Conservation (phyloP, 2,329 filamentous ascomycete genomes). For the Colletotrichum godetiae region DNA sequence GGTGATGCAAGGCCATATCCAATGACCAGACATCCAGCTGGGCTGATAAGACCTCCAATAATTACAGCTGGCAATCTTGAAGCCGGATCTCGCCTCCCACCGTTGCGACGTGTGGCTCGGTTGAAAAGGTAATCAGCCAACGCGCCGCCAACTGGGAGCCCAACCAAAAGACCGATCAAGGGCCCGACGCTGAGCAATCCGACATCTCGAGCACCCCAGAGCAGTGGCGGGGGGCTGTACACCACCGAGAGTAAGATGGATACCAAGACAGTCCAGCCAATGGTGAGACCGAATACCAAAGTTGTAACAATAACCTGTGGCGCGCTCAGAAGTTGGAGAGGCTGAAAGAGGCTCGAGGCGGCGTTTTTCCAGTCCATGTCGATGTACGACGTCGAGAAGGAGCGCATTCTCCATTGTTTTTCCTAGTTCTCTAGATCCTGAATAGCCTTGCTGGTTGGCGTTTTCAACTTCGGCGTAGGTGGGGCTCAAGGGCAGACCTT, state of each 20-base stretch:
- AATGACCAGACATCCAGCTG: constrained; percentile 35
- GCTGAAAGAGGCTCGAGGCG: neutral
- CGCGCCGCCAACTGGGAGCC: constrained; percentile 25
- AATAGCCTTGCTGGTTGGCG: neutral
- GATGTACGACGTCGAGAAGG: constrained; percentile 20
- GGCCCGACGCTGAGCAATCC: constrained; percentile 25
- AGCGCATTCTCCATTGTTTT: constrained; percentile 26
- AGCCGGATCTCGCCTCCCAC: constrained; percentile 22
- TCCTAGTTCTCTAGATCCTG: neutral
- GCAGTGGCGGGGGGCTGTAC: constrained; percentile 18
- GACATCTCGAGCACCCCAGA: constrained; percentile 22
- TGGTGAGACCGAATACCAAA: constrained; percentile 27
- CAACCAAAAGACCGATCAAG: constrained; percentile 14
- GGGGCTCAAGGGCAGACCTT: neutral
- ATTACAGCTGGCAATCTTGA: constrained; percentile 34
- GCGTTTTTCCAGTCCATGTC: constrained; percentile 27
- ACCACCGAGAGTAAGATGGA: constrained; percentile 14
- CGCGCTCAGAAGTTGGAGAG: constrained; percentile 10
- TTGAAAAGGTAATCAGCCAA: constrained; percentile 32
- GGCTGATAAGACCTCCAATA: constrained; percentile 35
- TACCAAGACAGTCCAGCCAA: constrained; percentile 25
- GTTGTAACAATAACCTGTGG: constrained; percentile 28
- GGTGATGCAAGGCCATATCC: constrained; percentile 32
- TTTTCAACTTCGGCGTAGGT: constrained; percentile 15
- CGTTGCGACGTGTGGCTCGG: neutral